Evolutionary conservation across 1,139 yeast genomes (phyloP), one percentile per base, ranked within the genome.

Genomic region (Scheffersomyces titani): DNA sequence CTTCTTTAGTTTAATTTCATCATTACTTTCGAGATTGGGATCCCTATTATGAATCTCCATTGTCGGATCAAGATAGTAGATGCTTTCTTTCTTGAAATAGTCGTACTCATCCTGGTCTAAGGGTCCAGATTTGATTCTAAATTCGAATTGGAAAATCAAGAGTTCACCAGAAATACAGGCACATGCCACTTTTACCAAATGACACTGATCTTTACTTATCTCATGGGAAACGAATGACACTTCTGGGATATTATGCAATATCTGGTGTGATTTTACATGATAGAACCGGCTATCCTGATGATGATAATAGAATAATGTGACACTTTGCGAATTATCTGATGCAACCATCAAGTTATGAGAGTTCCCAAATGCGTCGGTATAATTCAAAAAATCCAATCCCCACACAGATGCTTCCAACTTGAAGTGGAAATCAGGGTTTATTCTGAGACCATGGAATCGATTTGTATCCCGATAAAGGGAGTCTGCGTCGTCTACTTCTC

Each of bases 211-310:
- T 3, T 51, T 53, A 13, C n/a, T 50, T 6, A 68, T 62, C 1
- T 63, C 62, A 30, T 69, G 67, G 5, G 63, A 63, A 2, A 82
- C 61, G 55, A 86, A 76, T 24, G 81, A 71, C 1, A 86, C 82
- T 55, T 80, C 85, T 0, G 92, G 92, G 16, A 88, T 77, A 63
- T 88, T 88, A 63, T 86, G 88, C 11, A 78, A 65, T 18, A 88
- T 59, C 51, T 73, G 78, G 30, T 79, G 83, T 3, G 85, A 72
- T 44, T 70, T 71, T 1, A 71, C 69, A 52, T 72, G 75, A 57
- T 71, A 72, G 54, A 78, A 78, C 52, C 67, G 57, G 9, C 63
- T 59, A 55, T 73, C 78, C 1, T 19, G 53, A 3, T 58, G 59
- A 52, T 71, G 71, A 58, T 74, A 73, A 57, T 77, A 73, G 56